phyloP scores from a whole-genome alignment of 768 basidiomycete species.

The Dacryopinax primogenitus region DNA sequence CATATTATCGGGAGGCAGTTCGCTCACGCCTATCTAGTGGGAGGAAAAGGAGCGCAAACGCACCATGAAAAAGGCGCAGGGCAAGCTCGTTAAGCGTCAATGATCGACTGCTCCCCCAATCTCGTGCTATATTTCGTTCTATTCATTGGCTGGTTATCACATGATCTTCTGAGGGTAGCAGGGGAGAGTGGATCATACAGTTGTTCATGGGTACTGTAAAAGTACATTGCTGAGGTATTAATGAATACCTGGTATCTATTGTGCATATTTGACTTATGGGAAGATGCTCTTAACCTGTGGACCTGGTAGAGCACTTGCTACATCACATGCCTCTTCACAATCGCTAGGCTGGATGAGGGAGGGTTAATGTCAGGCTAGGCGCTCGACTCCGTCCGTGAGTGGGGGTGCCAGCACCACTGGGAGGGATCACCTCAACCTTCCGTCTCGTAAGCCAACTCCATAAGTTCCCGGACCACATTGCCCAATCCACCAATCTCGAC shows the following conservation, averaged over 20 bases:
- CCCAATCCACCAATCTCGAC: neutral
- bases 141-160: neutral
- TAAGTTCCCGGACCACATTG: neutral
- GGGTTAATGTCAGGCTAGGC: neutral
- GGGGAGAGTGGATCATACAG: neutral
- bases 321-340: neutral
- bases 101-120: neutral
- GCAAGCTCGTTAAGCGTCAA: conserved; percentile 9
- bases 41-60: conserved; percentile 71
- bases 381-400: neutral
- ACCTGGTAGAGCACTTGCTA: neutral
- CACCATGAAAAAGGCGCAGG: conserved; percentile 52
- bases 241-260: conserved; percentile 6
- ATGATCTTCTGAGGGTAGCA: neutral
- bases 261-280: neutral
- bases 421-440: neutral
- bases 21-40: conserved; percentile 29
- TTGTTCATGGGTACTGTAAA: neutral
- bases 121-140: neutral
- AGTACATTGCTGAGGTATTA: conserved; percentile 2
- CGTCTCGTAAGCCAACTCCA: neutral
- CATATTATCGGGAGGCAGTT: neutral
- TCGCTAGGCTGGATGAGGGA: neutral
- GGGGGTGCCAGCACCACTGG: neutral
- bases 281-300: neutral